Base-by-base conservation (phyloP, 2,329 filamentous ascomycete species). In the Mariannaea sp. region DNA sequence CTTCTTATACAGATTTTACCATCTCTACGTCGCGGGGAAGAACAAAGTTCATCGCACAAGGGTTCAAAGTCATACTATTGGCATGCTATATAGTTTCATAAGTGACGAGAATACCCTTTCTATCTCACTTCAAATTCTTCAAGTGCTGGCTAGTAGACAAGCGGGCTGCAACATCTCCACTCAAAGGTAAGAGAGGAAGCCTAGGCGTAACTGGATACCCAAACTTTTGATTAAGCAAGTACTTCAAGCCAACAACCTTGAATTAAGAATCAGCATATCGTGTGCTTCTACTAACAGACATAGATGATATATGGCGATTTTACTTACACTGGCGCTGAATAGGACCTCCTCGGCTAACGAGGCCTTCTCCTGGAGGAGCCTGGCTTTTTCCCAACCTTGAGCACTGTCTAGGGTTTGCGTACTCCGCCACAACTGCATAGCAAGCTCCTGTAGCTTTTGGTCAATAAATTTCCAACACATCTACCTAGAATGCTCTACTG, bases 371-470 rank as follows among this genome's bases (percentile, higher is more conserved):
- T 40, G 36, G 36, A 40, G 36, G 24, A 10, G 36, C 36, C 36
- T 40, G 20, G 36, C 36, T 40, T n/a, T 40, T n/a, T 19, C 36
- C 36, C 36, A 40, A 40, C 26, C 36, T 40, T 19, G 19, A 24
- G 36, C 17, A 40, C 36, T 26, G 14, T 26, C 8, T 12, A 40
- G 36, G 19, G 5, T 40, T 14, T 40, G 20, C 12, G 36, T 40
- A 24, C 36, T 40, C 12, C 19, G 36, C 36, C 36, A 40, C 36
- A 40, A 40, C 36, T 40, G 19, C 36, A 40, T 40, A 26, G 36
- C 36, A 24, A 40, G 26, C n/a, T 40, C 36, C 36, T 40, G 14
- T 24, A 26, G 8, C 8, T 24, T 5, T 19, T 40, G 36, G 19
- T 40, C 24, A 40, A 19, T 26, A 40, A 40, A 24, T 40, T 40